Evolutionary conservation across 331 rosid genomes (phyloP).

Genomic region (Dryas integrifolia): DNA sequence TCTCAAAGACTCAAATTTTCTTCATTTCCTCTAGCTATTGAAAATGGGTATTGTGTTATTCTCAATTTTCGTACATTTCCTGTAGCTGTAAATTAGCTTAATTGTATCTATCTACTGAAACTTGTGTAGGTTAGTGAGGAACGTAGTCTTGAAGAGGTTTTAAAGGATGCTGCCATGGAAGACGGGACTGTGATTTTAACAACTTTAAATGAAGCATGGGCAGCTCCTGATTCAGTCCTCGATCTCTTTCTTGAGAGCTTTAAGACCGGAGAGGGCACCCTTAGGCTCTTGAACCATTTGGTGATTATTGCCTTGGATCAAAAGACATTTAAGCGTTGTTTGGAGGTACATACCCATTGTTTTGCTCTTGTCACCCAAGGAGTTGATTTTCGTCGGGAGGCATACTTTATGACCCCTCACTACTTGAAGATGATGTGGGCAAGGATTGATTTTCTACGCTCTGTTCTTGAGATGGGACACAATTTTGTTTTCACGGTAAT

Average conservation of each 20-base stretch:
- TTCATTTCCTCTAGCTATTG: not conserved
- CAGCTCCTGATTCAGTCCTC: conserved; percentile 69
- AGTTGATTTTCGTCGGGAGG: conserved; percentile 67
- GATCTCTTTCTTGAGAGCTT: conserved; percentile 93
- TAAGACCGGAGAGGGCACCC: conserved; percentile 67
- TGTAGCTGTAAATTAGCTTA: not conserved
- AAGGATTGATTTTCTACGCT: conserved; percentile 81
- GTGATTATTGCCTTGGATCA: conserved; percentile 78
- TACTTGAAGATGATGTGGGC: conserved; percentile 97
- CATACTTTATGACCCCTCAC: conserved; percentile 76
- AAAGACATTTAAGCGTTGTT: conserved; percentile 71
- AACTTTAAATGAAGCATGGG: conserved; percentile 94
- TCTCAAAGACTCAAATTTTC: not conserved
- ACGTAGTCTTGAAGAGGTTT: conserved; percentile 53
- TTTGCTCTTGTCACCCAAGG: conserved; percentile 65
- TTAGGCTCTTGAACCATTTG: conserved; percentile 69
- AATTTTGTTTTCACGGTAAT: conserved; percentile 90
- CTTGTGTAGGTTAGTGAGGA: conserved; percentile 53
- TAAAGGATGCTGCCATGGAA: conserved; percentile 68
- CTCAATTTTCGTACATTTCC: not conserved
- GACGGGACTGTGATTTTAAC: conserved; percentile 82
- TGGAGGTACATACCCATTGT: conserved; percentile 66
- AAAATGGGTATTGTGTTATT: not conserved
- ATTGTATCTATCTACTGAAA: conserved; percentile 7
- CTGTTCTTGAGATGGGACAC: conserved; percentile 86